A percentile compares a stretch with the other conserved stretches of the same genome.
Evolutionary conservation across 1,139 yeast species (phyloP).

Genomic region (Nakaseomyces nivariensis): DNA sequence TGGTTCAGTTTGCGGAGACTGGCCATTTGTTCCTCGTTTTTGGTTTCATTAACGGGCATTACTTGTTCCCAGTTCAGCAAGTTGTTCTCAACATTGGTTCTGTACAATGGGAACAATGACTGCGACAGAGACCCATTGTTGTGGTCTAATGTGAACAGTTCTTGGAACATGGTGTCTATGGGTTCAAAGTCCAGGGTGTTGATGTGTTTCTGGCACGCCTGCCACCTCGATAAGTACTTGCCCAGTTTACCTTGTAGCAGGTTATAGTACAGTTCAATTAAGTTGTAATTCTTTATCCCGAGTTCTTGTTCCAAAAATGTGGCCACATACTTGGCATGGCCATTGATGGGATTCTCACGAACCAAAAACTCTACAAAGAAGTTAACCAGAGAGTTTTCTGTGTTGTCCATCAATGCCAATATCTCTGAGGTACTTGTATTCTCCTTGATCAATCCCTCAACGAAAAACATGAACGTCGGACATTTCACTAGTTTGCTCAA

Average conservation of each 20-base stretch:
- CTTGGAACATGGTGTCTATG: slow-evolving; percentile 27
- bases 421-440: slow-evolving; percentile 23
- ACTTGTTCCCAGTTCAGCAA: slow-evolving; percentile 24
- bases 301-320: slow-evolving; percentile 19
- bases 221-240: slow-evolving; percentile 21
- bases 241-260: slow-evolving; percentile 21
- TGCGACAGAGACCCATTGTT: slow-evolving; percentile 26
- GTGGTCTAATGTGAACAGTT: slow-evolving; percentile 27
- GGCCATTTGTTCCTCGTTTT: not conserved
- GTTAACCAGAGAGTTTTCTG: slow-evolving; percentile 19
- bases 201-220: slow-evolving; percentile 14
- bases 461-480: slow-evolving; percentile 37
- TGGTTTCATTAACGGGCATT: slow-evolving; percentile 7
- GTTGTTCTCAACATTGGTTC: slow-evolving; percentile 26
- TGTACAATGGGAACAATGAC: slow-evolving; percentile 25
- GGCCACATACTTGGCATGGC: slow-evolving; percentile 24
- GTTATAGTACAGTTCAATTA: slow-evolving; percentile 26
- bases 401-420: slow-evolving; percentile 19
- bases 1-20: slow-evolving; percentile 16
- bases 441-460: slow-evolving; percentile 29
- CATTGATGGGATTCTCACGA: slow-evolving; percentile 28
- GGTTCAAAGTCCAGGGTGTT: slow-evolving; percentile 23
- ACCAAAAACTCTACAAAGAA: slow-evolving; percentile 28
- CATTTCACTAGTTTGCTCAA: slow-evolving; percentile 35
- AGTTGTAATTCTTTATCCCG: slow-evolving; percentile 21